Percentiles rank a stretch among this genome's conserved stretches.
Evolutionary conservation across 2,329 filamentous ascomycete genomes (phyloP).

Genomic region (Sporothrix sp.): DNA sequence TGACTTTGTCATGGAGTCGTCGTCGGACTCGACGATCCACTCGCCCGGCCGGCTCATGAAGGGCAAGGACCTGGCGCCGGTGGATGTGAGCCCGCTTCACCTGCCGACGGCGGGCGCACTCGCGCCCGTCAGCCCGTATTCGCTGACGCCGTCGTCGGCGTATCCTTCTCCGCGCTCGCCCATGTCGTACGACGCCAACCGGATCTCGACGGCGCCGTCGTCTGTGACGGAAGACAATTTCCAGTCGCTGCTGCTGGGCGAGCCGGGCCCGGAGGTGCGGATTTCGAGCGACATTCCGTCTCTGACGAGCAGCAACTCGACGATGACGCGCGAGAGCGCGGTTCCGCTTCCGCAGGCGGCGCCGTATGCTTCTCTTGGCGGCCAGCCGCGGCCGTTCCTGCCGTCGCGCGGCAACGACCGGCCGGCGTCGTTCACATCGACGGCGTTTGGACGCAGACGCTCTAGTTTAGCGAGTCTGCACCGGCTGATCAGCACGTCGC

Average conservation of each 20-base stretch:
- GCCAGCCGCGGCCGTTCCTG: slow-evolving; percentile 38
- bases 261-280: slow-evolving; percentile 62
- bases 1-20: slow-evolving; percentile 22
- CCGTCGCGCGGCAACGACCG: slow-evolving; percentile 42
- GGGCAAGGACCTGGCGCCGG: slow-evolving; percentile 38
- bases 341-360: slow-evolving; percentile 31
- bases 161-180: slow-evolving; percentile 60
- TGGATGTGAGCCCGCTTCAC: slow-evolving; percentile 40
- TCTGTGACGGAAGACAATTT: slow-evolving; percentile 64
- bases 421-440: slow-evolving; percentile 51
- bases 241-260: slow-evolving; percentile 61
- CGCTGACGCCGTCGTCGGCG: slow-evolving; percentile 50
- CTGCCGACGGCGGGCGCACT: slow-evolving; percentile 32
- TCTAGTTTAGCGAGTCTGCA: slow-evolving; percentile 70
- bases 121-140: slow-evolving; percentile 53
- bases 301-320: slow-evolving; percentile 65
- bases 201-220: slow-evolving; percentile 65
- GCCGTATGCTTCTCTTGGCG: slow-evolving; percentile 33
- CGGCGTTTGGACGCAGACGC: slow-evolving; percentile 57
- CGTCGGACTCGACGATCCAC: slow-evolving; percentile 33
- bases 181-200: slow-evolving; percentile 60
- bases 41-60: slow-evolving; percentile 35
- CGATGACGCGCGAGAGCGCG: slow-evolving; percentile 60
- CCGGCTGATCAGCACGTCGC: slow-evolving; percentile 63
- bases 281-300: slow-evolving; percentile 64